Evolutionary conservation across 805 yeast genomes (phyloP).

Genomic region (Kuraishia piskuri): DNA sequence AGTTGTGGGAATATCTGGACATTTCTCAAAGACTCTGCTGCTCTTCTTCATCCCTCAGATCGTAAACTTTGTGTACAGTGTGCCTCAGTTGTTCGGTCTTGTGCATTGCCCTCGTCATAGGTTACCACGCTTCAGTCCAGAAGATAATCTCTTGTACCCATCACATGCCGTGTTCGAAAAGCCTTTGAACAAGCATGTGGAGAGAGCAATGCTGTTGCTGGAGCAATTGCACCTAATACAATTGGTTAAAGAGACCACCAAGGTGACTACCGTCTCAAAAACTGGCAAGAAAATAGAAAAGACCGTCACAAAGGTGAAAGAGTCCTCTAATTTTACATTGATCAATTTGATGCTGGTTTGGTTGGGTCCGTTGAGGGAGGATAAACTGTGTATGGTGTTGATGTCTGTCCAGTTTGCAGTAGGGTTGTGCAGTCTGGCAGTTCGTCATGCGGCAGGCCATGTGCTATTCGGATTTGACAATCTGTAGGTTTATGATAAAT

Average conservation of each 20-base stretch:
- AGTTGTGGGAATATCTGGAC: slow-evolving; percentile 92
- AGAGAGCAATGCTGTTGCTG: slow-evolving; percentile 34
- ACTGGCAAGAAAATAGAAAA: slow-evolving; percentile 8
- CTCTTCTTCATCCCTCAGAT: slow-evolving; percentile 87
- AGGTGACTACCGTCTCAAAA: slow-evolving; percentile 9
- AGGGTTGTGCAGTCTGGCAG: slow-evolving; percentile 58
- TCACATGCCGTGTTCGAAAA: slow-evolving; percentile 41
- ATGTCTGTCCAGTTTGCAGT: slow-evolving; percentile 52
- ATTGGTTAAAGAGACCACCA: slow-evolving; percentile 23
- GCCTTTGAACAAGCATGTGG: slow-evolving; percentile 23
- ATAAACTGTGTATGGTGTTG: slow-evolving; percentile 52
- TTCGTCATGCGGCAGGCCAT: slow-evolving; percentile 80
- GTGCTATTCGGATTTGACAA: slow-evolving; percentile 88
- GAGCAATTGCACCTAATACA: slow-evolving; percentile 40
- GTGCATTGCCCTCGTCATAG: slow-evolving; percentile 96
- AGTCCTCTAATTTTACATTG: slow-evolving; percentile 77
- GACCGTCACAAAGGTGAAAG: slow-evolving; percentile 15
- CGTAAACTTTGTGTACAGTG: slow-evolving; percentile 78
- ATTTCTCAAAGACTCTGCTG: slow-evolving; percentile 87
- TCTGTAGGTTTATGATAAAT: slow-evolving; percentile 22
- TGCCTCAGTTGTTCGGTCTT: slow-evolving; percentile 82
- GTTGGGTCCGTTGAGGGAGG: slow-evolving; percentile 90
- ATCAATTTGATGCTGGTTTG: slow-evolving; percentile 77
- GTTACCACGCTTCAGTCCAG: slow-evolving; percentile 64
- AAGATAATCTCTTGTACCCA: slow-evolving; percentile 70